Percentiles rank a stretch among this genome's conserved stretches.
These are phyloP conservation scores for Theobroma grandiflorum DNA, from an alignment of 441 rosid species.

Conservation along the genomic window DNA sequence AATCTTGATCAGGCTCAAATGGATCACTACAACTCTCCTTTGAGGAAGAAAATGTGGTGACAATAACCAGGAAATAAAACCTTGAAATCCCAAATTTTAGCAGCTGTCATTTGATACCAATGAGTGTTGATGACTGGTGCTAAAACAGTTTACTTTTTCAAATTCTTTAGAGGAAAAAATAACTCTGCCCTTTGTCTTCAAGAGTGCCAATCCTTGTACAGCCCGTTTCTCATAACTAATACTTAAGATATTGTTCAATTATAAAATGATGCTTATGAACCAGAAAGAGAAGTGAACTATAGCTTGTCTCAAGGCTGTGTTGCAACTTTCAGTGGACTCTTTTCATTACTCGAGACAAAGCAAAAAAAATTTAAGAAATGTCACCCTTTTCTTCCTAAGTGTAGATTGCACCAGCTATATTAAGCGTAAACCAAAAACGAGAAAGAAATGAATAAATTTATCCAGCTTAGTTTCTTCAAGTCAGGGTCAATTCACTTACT, in stretches of 20 bases:
- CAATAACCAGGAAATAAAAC: slow-evolving; percentile 5
- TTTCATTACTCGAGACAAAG: neutral
- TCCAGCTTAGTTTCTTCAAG: neutral
- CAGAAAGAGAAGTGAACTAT: neutral
- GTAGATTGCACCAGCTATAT: neutral
- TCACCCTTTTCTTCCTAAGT: neutral
- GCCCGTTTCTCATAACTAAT: neutral
- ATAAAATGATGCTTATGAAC: neutral
- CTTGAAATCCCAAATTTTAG: neutral
- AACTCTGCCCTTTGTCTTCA: neutral
- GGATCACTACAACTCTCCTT: neutral
- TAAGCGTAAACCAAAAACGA: neutral
- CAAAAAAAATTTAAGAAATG: neutral
- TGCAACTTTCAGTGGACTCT: neutral
- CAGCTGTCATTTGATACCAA: neutral
- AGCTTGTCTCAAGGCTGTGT: neutral
- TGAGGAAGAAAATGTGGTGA: slow-evolving; percentile 4
- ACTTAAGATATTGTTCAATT: neutral
- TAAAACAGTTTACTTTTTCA: neutral
- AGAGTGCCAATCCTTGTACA: slow-evolving; percentile 10
- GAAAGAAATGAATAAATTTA: neutral
- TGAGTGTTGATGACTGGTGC: neutral
- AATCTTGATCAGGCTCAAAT: slow-evolving; percentile 1
- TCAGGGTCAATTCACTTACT: neutral
- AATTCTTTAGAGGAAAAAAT: neutral